These are phyloP conservation scores for Chytriomyces hyalinus DNA, from an alignment of 192 early-diverging fungal genomes.

Conservation along the genomic window DNA sequence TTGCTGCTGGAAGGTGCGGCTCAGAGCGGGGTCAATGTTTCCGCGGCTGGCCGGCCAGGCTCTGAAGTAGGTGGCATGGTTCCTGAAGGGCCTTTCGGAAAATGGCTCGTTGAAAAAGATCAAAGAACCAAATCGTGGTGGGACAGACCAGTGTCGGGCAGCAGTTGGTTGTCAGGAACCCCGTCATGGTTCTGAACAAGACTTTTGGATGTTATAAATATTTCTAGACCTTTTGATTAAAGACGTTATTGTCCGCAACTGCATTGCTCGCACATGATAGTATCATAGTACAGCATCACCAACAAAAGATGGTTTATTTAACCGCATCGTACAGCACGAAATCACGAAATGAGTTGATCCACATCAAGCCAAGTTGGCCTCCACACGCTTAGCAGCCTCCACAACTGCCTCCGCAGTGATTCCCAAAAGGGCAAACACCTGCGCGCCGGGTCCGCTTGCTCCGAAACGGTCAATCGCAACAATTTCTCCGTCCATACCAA, in stretches of 20 bases:
- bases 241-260: too few species aligned
- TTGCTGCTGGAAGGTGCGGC: neutral
- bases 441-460: slow-evolving; percentile 71
- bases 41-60: slow-evolving; percentile 2
- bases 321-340: too few species aligned
- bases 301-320: too few species aligned
- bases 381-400: slow-evolving; percentile 34
- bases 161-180: neutral
- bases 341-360: neutral
- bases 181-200: neutral
- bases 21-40: neutral
- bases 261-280: too few species aligned
- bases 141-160: neutral
- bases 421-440: slow-evolving; percentile 29
- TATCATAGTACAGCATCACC: too few species aligned
- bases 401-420: slow-evolving; percentile 29
- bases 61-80: neutral
- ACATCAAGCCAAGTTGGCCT: slow-evolving; percentile 4
- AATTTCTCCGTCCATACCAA: slow-evolving; percentile 70
- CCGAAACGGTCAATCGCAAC: slow-evolving; percentile 93
- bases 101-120: slow-evolving; percentile 24
- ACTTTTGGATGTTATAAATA: too few species aligned
- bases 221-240: too few species aligned
- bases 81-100: slow-evolving; percentile 14
- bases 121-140: neutral